Evolutionary conservation across 2,329 filamentous ascomycete species (phyloP).

Genomic region (Fusarium abutilonis): DNA sequence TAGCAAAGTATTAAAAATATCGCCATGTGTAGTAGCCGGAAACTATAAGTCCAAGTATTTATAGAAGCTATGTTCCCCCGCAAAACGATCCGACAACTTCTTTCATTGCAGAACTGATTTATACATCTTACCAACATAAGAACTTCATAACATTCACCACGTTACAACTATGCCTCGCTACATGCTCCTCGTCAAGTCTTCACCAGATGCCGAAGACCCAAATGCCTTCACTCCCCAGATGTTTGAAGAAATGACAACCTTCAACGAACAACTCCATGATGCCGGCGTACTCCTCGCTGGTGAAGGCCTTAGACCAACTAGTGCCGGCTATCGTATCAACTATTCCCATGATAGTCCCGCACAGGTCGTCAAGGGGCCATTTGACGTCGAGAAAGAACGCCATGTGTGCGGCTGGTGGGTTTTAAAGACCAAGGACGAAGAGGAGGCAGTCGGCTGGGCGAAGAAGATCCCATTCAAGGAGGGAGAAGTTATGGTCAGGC

Average conservation of each 20-base stretch:
- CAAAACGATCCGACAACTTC: neutral
- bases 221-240: constrained; percentile 24
- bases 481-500: constrained; percentile 43
- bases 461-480: constrained; percentile 43
- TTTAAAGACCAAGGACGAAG: constrained; percentile 42
- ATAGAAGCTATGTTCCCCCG: too few species aligned
- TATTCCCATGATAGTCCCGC: constrained; percentile 37
- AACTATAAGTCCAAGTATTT: too few species aligned
- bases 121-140: neutral
- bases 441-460: constrained; percentile 48
- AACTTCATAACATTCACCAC: neutral
- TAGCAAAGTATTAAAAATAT: too few species aligned
- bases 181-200: constrained; percentile 47
- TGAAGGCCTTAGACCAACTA: constrained; percentile 43
- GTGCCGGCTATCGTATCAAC: constrained; percentile 43
- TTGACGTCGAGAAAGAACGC: constrained; percentile 41
- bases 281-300: constrained; percentile 45
- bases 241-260: constrained; percentile 43
- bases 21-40: too few species aligned
- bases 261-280: constrained; percentile 44
- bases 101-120: neutral
- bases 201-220: constrained; percentile 37
- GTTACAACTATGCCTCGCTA: constrained; percentile 43
- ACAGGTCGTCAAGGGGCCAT: constrained; percentile 44
- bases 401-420: constrained; percentile 49